These are phyloP conservation scores for Blastobotrys mokoenaii DNA, from an alignment of 805 yeast species.

Conservation along the genomic window DNA sequence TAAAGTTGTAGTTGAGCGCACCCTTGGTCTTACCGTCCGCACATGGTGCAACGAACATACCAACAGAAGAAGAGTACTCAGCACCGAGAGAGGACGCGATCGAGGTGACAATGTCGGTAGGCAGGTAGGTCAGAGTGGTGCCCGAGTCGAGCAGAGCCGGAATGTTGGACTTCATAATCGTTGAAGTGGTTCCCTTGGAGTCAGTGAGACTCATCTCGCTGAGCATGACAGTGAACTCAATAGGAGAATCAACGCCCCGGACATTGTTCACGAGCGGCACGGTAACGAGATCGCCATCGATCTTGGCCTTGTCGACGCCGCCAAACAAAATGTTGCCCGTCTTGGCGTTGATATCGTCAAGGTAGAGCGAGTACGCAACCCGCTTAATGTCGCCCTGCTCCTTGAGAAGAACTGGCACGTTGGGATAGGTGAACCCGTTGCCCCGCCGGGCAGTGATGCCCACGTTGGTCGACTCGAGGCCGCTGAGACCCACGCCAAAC, in stretches of 20 bases:
- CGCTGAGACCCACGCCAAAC: conserved; percentile 15
- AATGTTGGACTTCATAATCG: conserved; percentile 5
- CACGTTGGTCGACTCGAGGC: conserved; percentile 11
- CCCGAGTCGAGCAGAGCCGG: conserved; percentile 21
- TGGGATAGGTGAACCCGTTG: conserved; percentile 39
- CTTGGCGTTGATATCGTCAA: conserved; percentile 28
- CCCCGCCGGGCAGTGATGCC: not conserved
- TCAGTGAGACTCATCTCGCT: conserved; percentile 1
- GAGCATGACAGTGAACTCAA: conserved; percentile 13
- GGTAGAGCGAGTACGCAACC: conserved; percentile 39
- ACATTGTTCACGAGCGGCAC: conserved; percentile 18
- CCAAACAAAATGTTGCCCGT: conserved; percentile 42
- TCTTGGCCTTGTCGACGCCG: conserved; percentile 43
- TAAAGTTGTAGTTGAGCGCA: conserved; percentile 36
- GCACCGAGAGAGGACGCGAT: conserved; percentile 34
- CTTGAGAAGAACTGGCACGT: conserved; percentile 56
- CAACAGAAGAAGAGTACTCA: conserved; percentile 24
- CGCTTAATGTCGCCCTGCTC: conserved; percentile 35
- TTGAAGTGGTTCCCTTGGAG: conserved; percentile 2
- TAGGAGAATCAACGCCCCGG: conserved; percentile 9
- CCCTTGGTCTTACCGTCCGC: conserved; percentile 32
- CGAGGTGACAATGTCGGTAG: conserved; percentile 19
- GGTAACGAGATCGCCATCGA: conserved; percentile 28
- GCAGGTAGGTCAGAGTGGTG: conserved; percentile 20
- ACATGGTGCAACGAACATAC: conserved; percentile 17